Percentiles rank a stretch among this genome's conserved stretches.
Evolutionary conservation across 75 land plant species (phyloP).

Genomic region (Chamaecyparis obtusa): DNA sequence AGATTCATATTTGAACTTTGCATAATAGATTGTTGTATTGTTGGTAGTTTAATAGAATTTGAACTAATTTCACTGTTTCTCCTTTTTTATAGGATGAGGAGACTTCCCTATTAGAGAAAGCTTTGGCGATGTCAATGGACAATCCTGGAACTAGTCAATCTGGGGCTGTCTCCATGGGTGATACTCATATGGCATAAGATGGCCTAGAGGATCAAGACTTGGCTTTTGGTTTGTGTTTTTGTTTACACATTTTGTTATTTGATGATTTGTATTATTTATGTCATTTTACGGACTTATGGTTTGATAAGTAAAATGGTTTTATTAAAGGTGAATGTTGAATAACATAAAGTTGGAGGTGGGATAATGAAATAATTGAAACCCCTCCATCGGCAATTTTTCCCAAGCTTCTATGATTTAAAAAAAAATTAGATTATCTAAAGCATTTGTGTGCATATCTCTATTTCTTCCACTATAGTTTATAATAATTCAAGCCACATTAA

Average conservation of each 20-base stretch:
- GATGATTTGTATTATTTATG: neutral
- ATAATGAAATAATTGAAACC: neutral
- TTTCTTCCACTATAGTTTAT: neutral
- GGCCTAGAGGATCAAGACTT: no score
- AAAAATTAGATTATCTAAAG: no score
- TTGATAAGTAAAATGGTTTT: neutral
- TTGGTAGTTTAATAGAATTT: neutral
- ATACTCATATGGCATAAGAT: no score
- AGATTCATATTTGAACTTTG: neutral
- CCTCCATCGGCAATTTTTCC: neutral
- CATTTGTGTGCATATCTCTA: neutral
- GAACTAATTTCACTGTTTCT: neutral
- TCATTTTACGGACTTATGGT: neutral
- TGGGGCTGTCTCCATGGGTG: no score
- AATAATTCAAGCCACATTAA: neutral
- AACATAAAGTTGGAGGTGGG: neutral
- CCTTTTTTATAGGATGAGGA: neutral
- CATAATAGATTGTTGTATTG: neutral
- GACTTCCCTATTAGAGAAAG: no score
- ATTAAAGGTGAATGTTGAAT: neutral
- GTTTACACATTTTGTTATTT: neutral
- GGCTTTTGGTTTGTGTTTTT: constrained; percentile 30
- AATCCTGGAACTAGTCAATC: no score
- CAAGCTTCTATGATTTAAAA: neutral
- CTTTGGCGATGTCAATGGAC: no score